A percentile compares a stretch with the other conserved stretches of the same genome.
phyloP scores from a whole-genome alignment of 768 basidiomycete species.

The Boletus pseudo-olivaceus region DNA sequence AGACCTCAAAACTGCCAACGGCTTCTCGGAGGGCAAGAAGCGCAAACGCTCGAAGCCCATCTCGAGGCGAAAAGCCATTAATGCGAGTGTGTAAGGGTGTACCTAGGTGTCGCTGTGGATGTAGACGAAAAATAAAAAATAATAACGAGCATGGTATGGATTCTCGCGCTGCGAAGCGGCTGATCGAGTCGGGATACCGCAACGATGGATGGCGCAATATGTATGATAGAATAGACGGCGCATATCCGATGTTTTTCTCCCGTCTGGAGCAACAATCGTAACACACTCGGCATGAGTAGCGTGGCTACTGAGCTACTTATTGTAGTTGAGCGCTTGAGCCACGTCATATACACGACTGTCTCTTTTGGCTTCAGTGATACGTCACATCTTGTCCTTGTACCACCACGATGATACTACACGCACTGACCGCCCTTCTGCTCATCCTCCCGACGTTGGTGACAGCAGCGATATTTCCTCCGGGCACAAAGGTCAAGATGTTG shows the following conservation, averaged over 20 bases:
- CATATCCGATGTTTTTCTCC: background rate
- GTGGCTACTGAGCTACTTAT: slow-evolving; percentile 6
- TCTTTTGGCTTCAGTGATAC: background rate
- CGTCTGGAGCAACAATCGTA: background rate
- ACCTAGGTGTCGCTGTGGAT: background rate
- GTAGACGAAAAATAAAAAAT: background rate
- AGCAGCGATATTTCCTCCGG: slow-evolving; percentile 46
- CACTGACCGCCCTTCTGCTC: slow-evolving; percentile 17
- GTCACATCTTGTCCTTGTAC: background rate
- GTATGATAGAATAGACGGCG: slow-evolving; percentile 7
- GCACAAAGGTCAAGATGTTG: slow-evolving; percentile 68
- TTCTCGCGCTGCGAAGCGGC: background rate
- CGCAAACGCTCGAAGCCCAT: slow-evolving; percentile 76
- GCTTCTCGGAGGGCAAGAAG: slow-evolving; percentile 86
- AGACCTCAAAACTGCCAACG: slow-evolving; percentile 83
- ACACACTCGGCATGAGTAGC: background rate
- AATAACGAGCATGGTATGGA: background rate
- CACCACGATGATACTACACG: slow-evolving; percentile 24
- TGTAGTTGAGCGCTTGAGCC: background rate
- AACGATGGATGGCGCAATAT: background rate
- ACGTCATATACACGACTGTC: slow-evolving; percentile 7
- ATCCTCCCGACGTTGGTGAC: slow-evolving; percentile 36
- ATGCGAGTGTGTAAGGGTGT: slow-evolving; percentile 10
- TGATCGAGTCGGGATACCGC: background rate
- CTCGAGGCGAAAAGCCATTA: slow-evolving; percentile 50